These are phyloP conservation scores for Pseudogymnoascus verrucosus DNA, from an alignment of 2,329 filamentous ascomycete species.

Conservation along the genomic window DNA sequence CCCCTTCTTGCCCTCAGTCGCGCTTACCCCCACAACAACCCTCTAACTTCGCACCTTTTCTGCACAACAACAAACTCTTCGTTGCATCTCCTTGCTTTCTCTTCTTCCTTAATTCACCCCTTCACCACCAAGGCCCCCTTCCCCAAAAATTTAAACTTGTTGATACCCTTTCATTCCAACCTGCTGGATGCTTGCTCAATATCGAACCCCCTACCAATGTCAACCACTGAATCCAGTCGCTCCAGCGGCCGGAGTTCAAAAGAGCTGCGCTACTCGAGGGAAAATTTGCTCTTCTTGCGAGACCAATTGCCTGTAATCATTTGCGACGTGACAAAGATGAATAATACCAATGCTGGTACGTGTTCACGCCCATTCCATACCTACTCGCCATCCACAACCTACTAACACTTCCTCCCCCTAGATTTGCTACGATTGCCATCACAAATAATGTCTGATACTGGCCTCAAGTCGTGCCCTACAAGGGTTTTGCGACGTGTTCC, in stretches of 20 bases:
- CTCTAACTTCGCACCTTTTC: not conserved
- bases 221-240: not conserved
- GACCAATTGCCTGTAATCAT: slow-evolving; percentile 8
- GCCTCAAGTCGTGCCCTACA: not conserved
- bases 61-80: not conserved
- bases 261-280: not conserved
- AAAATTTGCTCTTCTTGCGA: slow-evolving; percentile 1
- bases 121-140: not conserved
- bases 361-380: not conserved
- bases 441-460: not conserved
- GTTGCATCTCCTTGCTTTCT: not conserved
- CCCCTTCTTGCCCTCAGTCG: not conserved
- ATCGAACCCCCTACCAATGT: slow-evolving; percentile 1
- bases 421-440: not conserved
- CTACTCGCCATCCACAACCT: not conserved
- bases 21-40: not conserved
- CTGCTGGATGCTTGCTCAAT: not conserved
- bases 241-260: not conserved
- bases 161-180: slow-evolving; percentile 4
- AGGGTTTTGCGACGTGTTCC: slow-evolving; percentile 2
- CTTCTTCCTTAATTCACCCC: slow-evolving; percentile 5
- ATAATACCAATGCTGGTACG: not conserved
- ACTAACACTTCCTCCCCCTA: not conserved
- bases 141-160: slow-evolving; percentile 1
- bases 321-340: slow-evolving; percentile 5